Evolutionary conservation across 2,329 filamentous ascomycete species (phyloP).

Genomic region (Cryphonectria japonica): DNA sequence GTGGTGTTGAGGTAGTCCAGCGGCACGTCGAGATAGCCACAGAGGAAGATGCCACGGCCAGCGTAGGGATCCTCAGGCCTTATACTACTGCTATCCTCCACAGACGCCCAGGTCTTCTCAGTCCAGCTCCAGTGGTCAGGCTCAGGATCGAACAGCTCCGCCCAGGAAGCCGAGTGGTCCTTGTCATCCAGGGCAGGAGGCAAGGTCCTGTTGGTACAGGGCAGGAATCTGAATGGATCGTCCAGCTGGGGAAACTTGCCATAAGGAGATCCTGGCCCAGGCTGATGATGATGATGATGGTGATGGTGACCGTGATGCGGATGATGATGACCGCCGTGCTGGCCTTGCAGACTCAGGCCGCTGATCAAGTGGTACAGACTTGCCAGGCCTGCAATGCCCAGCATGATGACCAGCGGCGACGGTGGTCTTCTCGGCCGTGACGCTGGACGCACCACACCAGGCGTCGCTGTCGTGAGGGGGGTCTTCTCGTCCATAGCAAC

Average conservation of each 20-base stretch:
- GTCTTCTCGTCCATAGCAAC: not conserved
- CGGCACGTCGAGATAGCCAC: slow-evolving; percentile 53
- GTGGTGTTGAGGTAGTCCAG: slow-evolving; percentile 52
- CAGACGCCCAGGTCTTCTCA: slow-evolving; percentile 29
- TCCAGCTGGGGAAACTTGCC: slow-evolving; percentile 45
- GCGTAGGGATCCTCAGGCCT: slow-evolving; percentile 38
- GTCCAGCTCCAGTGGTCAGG: slow-evolving; percentile 54
- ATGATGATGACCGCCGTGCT: slow-evolving; percentile 6
- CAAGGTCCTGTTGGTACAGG: slow-evolving; percentile 48
- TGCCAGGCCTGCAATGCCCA: slow-evolving; percentile 15
- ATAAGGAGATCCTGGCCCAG: slow-evolving; percentile 34
- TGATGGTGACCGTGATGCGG: not conserved
- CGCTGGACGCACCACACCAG: not conserved
- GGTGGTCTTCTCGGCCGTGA: slow-evolving; percentile 2
- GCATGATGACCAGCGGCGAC: slow-evolving; percentile 1
- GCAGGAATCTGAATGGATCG: slow-evolving; percentile 53
- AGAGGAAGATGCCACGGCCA: slow-evolving; percentile 51
- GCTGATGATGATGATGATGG: not conserved
- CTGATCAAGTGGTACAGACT: slow-evolving; percentile 13
- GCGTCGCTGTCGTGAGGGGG: not conserved
- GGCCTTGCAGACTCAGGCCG: slow-evolving; percentile 3
- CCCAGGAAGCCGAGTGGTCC: slow-evolving; percentile 44
- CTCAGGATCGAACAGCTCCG: slow-evolving; percentile 46
- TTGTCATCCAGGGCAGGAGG: slow-evolving; percentile 47
- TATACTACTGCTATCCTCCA: not conserved